Evolutionary conservation across 2,329 filamentous ascomycete genomes (phyloP).

Genomic region (Penicillium capsulatum): DNA sequence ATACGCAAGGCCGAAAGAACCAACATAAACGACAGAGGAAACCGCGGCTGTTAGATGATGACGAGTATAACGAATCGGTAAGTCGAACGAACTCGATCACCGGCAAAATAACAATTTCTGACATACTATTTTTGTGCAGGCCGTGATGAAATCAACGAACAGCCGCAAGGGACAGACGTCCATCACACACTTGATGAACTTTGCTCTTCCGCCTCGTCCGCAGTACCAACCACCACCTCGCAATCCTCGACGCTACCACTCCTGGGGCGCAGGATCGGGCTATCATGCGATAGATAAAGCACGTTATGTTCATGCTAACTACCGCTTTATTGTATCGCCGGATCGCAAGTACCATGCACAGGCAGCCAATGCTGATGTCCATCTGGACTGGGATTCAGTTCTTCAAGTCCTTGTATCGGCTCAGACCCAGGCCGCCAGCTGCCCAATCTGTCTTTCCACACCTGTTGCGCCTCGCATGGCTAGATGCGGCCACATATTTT

Average conservation of each 20-base stretch:
- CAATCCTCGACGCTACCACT: conserved; percentile 65
- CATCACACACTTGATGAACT: conserved; percentile 95
- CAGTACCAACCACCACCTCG: conserved; percentile 55
- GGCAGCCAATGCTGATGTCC: conserved; percentile 78
- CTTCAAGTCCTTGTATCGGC: conserved; percentile 87
- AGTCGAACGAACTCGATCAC: conserved; percentile 31
- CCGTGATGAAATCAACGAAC: conserved; percentile 60
- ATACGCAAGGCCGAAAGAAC: conserved; percentile 69
- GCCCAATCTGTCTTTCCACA: conserved; percentile 89
- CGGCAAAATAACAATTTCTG: too few relatives aligned
- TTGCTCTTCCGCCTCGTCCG: conserved; percentile 72
- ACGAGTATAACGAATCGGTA: conserved; percentile 78
- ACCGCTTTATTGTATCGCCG: conserved; percentile 90
- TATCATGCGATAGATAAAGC: conserved; percentile 90
- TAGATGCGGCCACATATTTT: conserved; percentile 95
- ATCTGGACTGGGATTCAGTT: conserved; percentile 85
- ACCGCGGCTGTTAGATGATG: conserved; percentile 72
- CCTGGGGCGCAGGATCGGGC: conserved; percentile 81
- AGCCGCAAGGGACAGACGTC: conserved; percentile 88
- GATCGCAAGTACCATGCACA: conserved; percentile 73
- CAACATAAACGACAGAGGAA: conserved; percentile 80
- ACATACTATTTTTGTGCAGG: conserved; percentile 42
- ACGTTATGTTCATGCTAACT: conserved; percentile 91
- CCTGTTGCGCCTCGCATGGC: conserved; percentile 96
- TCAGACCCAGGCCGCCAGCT: conserved; percentile 81